phyloP scores from a whole-genome alignment of 2,329 filamentous ascomycete genomes.

The Cladobotryum mycophilum region DNA sequence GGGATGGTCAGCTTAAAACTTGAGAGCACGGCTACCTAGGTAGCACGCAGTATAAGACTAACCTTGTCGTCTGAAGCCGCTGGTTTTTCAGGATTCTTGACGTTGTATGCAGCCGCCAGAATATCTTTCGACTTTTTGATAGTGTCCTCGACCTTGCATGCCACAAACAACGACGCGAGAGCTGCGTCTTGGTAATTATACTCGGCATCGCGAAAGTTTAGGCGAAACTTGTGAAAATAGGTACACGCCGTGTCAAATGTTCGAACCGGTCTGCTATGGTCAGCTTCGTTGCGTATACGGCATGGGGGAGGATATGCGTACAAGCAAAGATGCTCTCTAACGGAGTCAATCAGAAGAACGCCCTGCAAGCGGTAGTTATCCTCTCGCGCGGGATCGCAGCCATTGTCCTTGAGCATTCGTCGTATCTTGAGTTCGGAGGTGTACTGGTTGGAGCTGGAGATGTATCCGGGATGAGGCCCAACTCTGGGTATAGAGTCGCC shows the following conservation, averaged over 20 bases:
- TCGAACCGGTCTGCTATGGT: slow-evolving; percentile 61
- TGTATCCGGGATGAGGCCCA: slow-evolving; percentile 42
- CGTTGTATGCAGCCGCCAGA: slow-evolving; percentile 80
- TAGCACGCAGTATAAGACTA: slow-evolving; percentile 19
- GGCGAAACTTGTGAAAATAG: slow-evolving; percentile 90
- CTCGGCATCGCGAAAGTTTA: slow-evolving; percentile 77
- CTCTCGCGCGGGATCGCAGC: slow-evolving; percentile 70
- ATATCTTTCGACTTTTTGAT: slow-evolving; percentile 95
- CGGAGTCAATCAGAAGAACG: slow-evolving; percentile 80
- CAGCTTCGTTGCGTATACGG: slow-evolving; percentile 3
- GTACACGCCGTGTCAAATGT: slow-evolving; percentile 88
- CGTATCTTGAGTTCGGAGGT: slow-evolving; percentile 76
- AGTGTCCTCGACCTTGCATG: slow-evolving; percentile 97
- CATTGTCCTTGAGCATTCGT: slow-evolving; percentile 61
- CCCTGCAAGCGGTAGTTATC: slow-evolving; percentile 77
- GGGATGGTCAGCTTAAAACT: neutral
- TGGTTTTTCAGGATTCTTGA: slow-evolving; percentile 63
- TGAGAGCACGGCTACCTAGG: neutral
- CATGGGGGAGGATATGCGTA: slow-evolving; percentile 37
- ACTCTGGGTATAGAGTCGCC: slow-evolving; percentile 18
- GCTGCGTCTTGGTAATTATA: slow-evolving; percentile 85
- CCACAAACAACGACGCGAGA: slow-evolving; percentile 80
- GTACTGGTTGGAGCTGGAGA: slow-evolving; percentile 58
- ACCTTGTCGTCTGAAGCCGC: slow-evolving; percentile 78
- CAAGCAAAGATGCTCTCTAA: slow-evolving; percentile 73